phyloP scores from a whole-genome alignment of 495 filamentous ascomycete species.

The Lasiosphaeria ovina region DNA sequence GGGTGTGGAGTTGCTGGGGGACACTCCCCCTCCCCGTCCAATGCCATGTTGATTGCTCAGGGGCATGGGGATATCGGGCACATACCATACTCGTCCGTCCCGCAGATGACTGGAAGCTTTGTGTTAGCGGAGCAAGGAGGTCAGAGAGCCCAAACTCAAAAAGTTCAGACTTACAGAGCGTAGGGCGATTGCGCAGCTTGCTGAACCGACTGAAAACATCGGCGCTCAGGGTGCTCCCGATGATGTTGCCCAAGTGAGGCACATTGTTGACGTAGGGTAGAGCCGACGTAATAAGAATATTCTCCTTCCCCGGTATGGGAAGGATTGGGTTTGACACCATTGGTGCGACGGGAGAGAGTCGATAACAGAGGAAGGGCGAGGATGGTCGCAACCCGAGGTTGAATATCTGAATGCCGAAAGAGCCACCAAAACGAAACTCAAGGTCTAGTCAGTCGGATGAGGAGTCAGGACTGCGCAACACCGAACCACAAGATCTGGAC shows the following conservation, averaged over 20 bases:
- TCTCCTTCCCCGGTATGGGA: slow-evolving; percentile 45
- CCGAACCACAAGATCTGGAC: background rate
- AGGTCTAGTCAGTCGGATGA: no score
- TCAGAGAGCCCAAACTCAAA: background rate
- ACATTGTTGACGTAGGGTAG: slow-evolving; percentile 95
- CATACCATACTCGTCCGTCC: slow-evolving; percentile 59
- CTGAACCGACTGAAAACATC: slow-evolving; percentile 58
- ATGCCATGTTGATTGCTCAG: slow-evolving; percentile 2
- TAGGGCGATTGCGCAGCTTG: slow-evolving; percentile 44
- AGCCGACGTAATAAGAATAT: slow-evolving; percentile 62
- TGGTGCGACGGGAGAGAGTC: background rate
- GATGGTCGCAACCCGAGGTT: no score
- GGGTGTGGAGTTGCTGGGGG: background rate
- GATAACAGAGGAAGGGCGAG: background rate
- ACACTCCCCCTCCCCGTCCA: background rate
- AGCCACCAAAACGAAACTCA: no score
- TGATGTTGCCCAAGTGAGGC: slow-evolving; percentile 90
- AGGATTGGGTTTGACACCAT: slow-evolving; percentile 29
- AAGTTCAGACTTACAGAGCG: slow-evolving; percentile 21
- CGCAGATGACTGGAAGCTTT: slow-evolving; percentile 49
- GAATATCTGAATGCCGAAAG: no score
- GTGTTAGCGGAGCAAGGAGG: background rate
- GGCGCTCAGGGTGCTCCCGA: slow-evolving; percentile 82
- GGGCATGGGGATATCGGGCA: background rate
- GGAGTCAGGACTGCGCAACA: no score